Percentiles rank a stretch among this genome's conserved stretches.
phyloP scores from a whole-genome alignment of 1,139 yeast genomes.

The Scheffersomyces cryptocercus region DNA sequence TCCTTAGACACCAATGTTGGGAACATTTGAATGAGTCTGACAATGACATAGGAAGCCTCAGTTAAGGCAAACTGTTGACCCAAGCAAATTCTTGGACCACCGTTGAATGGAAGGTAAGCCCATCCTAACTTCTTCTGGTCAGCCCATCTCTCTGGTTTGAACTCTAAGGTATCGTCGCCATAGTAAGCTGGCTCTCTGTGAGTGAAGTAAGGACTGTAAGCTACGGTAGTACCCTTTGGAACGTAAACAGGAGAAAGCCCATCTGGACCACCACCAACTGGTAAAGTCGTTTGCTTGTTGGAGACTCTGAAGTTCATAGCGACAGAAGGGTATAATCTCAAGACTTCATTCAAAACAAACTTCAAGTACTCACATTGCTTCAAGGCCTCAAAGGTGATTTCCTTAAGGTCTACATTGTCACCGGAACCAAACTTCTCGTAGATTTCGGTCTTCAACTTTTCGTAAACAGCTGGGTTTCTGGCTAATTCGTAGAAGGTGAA shows the following conservation, averaged over 20 bases:
- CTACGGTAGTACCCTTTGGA: constrained; percentile 22
- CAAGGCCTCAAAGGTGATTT: constrained; percentile 22
- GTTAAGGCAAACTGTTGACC: constrained; percentile 51
- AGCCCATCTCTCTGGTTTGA: constrained; percentile 27
- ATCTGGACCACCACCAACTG: constrained; percentile 26
- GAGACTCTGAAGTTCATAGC: constrained; percentile 26
- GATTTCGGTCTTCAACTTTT: constrained; percentile 40
- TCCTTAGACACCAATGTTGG: constrained; percentile 31
- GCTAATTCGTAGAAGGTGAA: constrained; percentile 50
- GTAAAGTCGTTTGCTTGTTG: constrained; percentile 24
- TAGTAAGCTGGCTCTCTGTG: constrained; percentile 20
- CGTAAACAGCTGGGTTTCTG: constrained; percentile 42
- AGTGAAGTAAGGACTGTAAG: constrained; percentile 21
- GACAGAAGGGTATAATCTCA: constrained; percentile 28
- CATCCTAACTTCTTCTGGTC: constrained; percentile 35
- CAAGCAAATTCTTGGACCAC: constrained; percentile 46
- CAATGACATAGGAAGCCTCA: constrained; percentile 39
- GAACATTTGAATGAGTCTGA: constrained; percentile 31
- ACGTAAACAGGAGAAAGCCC: constrained; percentile 20
- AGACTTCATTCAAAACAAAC: constrained; percentile 24
- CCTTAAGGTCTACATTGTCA: constrained; percentile 14
- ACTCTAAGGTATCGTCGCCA: constrained; percentile 22
- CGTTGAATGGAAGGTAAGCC: constrained; percentile 47
- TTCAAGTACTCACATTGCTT: constrained; percentile 28
- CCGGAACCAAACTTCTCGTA: constrained; percentile 33